A percentile compares a stretch with the other conserved stretches of the same genome.
phyloP scores from a whole-genome alignment of 108 stramenopile species.

The Fistulifera pelliculosa region DNA sequence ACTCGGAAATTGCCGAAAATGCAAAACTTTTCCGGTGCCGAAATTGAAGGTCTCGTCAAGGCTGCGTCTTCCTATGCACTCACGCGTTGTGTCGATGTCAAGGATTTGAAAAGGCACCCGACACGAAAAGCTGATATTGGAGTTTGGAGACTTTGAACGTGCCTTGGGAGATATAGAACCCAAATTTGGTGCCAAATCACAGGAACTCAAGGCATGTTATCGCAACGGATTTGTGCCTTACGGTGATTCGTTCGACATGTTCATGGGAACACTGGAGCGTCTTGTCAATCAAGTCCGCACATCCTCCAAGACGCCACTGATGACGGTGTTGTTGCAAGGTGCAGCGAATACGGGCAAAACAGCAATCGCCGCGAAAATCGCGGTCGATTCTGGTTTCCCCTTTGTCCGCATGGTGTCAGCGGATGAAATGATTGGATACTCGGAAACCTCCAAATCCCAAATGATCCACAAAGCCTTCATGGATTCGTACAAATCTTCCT shows the following conservation, averaged over 20 bases:
- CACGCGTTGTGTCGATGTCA: conserved; percentile 84
- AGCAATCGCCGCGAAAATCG: conserved; percentile 91
- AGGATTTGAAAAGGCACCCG: conserved; percentile 88
- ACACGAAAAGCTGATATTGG: conserved; percentile 74
- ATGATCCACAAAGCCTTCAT: conserved; percentile 91
- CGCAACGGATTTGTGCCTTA: conserved; percentile 94
- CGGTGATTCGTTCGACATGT: conserved; percentile 78
- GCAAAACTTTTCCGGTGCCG: conserved; percentile 99
- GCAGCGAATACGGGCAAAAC: conserved; percentile 88
- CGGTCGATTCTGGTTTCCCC: conserved; percentile 88
- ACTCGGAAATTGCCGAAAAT: conserved; percentile 74
- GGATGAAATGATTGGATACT: conserved; percentile 94
- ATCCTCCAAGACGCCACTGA: conserved; percentile 85
- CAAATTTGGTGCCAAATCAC: conserved; percentile 88
- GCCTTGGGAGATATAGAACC: conserved; percentile 89
- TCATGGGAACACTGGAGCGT: conserved; percentile 74
- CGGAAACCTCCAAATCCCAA: conserved; percentile 77
- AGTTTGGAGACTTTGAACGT: conserved; percentile 79
- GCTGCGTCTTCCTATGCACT: conserved; percentile 94
- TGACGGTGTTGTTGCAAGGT: conserved; percentile 90
- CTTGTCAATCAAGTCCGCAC: conserved; percentile 86
- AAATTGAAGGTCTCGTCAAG: conserved; percentile 96
- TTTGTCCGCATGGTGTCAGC: conserved; percentile 95
- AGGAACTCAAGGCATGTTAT: conserved; percentile 86
- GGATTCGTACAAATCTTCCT: conserved; percentile 95